Base-by-base conservation (phyloP, 768 basidiomycete species). In the Ramaria rubella region DNA sequence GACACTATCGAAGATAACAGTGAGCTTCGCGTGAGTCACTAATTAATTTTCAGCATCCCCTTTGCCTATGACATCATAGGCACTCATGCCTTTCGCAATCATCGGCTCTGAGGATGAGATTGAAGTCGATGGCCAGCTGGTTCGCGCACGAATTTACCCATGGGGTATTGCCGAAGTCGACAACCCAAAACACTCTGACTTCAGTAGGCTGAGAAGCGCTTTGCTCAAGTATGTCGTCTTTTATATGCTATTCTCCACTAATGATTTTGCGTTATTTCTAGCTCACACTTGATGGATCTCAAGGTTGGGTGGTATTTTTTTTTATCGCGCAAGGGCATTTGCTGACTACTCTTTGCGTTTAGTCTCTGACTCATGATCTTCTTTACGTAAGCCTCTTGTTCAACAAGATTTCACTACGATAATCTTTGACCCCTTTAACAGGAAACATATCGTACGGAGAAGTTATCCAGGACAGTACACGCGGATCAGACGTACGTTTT, bases 161-260 rank as follows among this genome's bases (percentile, higher is more conserved):
- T 99, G 96, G 96, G 96, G 96, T 65, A 80, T 98, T 59, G 96
- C 90, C 50, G 94, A 98, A 69, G 94, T 98, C 59, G 96, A 99
- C 77, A 97, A 98, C 72, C 93, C 94, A n/a, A 89, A 92, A 69
- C 96, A 99, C 75, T 96, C 91, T n/a, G 96, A 99, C 76, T 98
- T 98, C 70, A 90, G 88, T 71, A 79, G 93, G 57, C 81, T 99
- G 58, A 78, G 95, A 63, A 88, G 89, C 60, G 95, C 94, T 40
- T 77, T 99, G 54, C 79, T 99, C 64, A 89, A 88, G 92, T 94
- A 69, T 65, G 77, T 71, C 8, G 6, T 15, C 36, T 42, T 23
- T 26, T 27, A 15, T 48, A 21, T 57, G 7, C 49, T 49, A 12
- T 9, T 58, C n/a, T 27, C 40, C 44, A n/a, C 5, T 15, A 21